These are phyloP conservation scores for Phytopythium kandeliae DNA, from an alignment of 352 stramenopile genomes.

Conservation along the genomic window DNA sequence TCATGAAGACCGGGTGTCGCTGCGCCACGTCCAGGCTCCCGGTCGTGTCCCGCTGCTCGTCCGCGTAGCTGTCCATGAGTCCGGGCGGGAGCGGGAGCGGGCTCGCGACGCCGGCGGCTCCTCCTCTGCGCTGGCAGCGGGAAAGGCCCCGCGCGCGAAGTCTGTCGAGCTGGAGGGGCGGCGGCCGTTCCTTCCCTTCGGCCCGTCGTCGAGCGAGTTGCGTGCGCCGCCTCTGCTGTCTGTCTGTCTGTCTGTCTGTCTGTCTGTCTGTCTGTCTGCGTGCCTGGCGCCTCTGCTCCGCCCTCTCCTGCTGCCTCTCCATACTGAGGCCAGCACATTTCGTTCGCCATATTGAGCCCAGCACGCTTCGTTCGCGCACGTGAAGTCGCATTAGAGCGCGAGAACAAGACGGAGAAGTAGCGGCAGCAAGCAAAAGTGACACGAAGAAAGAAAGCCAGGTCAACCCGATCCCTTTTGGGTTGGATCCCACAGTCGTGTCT, in stretches of 20 bases:
- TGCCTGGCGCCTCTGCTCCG: no score
- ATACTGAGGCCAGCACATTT: no score
- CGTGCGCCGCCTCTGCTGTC: background rate
- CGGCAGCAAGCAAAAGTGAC: constrained; percentile 1
- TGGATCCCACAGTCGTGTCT: no score
- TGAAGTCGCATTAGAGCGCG: no score
- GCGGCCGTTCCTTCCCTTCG: background rate
- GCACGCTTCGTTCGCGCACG: no score
- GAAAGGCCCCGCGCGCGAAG: background rate
- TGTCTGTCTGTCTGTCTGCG: no score
- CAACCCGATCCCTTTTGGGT: no score
- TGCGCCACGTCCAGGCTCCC: constrained; percentile 16
- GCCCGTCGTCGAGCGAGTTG: background rate
- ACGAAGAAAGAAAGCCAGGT: constrained; percentile 8
- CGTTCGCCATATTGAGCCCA: no score
- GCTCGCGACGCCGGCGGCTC: no score
- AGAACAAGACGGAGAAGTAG: background rate
- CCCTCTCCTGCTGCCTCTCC: no score
- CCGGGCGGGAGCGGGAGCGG: background rate
- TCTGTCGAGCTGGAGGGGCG: background rate
- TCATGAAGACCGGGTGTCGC: constrained; percentile 21
- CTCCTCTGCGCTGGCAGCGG: no score
- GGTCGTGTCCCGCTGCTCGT: constrained; percentile 7
- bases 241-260: background rate
- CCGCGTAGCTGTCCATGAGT: background rate